A percentile compares a stretch with the other conserved stretches of the same genome.
These are phyloP conservation scores for Blakeslea trispora DNA, from an alignment of 371 early-diverging fungal genomes.

Conservation along the genomic window DNA sequence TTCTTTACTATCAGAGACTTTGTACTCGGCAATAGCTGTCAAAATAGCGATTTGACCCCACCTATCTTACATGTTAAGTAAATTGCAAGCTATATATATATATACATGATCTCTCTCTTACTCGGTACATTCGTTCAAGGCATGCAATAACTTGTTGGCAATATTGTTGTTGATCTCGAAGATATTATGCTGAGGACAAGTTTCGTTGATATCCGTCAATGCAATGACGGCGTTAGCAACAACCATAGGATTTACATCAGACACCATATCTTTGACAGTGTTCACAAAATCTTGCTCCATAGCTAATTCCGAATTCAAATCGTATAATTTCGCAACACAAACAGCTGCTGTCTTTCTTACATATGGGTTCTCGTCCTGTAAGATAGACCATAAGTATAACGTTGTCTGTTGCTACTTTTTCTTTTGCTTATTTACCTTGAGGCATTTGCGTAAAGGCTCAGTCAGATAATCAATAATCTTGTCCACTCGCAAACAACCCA, in stretches of 20 bases:
- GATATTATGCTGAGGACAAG: conserved; percentile 73
- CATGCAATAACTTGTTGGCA: conserved; percentile 88
- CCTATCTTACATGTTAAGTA: conserved; percentile 35
- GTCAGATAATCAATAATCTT: conserved; percentile 86
- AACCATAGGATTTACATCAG: conserved; percentile 93
- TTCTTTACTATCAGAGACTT: conserved; percentile 69
- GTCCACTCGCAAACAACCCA: conserved; percentile 95
- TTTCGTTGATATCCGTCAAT: conserved; percentile 90
- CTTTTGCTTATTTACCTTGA: conserved; percentile 37
- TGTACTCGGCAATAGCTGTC: conserved; percentile 79
- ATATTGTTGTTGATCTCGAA: conserved; percentile 80
- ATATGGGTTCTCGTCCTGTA: conserved; percentile 26
- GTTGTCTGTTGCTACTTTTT: no score
- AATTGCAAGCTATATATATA: neutral
- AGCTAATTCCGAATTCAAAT: conserved; percentile 71
- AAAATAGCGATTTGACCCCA: conserved; percentile 97
- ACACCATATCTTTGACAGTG: conserved; percentile 84
- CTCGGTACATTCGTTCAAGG: conserved; percentile 97
- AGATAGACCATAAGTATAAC: neutral
- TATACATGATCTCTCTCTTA: conserved; percentile 29
- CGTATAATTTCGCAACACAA: conserved; percentile 84
- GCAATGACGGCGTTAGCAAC: conserved; percentile 97
- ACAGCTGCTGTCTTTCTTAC: conserved; percentile 31
- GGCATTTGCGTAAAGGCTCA: conserved; percentile 85
- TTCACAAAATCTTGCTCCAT: conserved; percentile 85